Conservation (phyloP, 495 filamentous ascomycete species). For the Glarea lozoyensis region DNA sequence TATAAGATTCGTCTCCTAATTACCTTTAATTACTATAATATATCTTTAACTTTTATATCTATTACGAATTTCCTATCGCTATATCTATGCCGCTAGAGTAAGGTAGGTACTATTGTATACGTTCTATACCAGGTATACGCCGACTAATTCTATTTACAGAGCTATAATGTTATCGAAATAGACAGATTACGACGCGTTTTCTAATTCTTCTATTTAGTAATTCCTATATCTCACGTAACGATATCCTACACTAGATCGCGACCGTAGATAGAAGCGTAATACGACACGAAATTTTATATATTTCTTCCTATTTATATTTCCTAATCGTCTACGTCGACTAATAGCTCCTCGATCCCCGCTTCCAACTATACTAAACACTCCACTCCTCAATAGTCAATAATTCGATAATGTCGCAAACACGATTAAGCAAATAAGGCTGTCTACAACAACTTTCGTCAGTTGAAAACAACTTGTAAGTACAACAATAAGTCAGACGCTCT, state of each 20-base stretch:
- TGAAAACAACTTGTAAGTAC: too few relatives aligned
- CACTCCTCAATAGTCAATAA: conserved; percentile 41
- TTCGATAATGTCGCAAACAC: conserved; percentile 26
- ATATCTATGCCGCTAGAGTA: not conserved
- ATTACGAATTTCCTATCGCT: conserved; percentile 17
- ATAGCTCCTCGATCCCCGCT: conserved; percentile 41
- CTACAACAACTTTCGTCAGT: too few relatives aligned
- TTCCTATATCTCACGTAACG: not conserved
- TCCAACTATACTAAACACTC: conserved; percentile 27
- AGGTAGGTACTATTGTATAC: conserved; percentile 3
- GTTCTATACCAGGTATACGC: not conserved
- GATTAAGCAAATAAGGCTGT: conserved; percentile 27
- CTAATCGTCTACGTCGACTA: too few relatives aligned
- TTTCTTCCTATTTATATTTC: conserved; percentile 4
- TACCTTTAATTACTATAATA: conserved; percentile 2
- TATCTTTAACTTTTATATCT: conserved; percentile 5
- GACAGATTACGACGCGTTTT: conserved; percentile 16
- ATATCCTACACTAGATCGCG: conserved; percentile 3
- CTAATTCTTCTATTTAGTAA: not conserved
- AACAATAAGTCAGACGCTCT: too few relatives aligned
- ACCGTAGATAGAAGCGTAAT: conserved; percentile 7
- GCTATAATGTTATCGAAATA: conserved; percentile 14
- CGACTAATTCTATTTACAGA: conserved; percentile 11
- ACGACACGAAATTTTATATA: conserved; percentile 12
- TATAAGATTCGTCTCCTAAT: not conserved